These are phyloP conservation scores for Intubia oerlemansii DNA, from an alignment of 2,329 filamentous ascomycete genomes.

Conservation along the genomic window DNA sequence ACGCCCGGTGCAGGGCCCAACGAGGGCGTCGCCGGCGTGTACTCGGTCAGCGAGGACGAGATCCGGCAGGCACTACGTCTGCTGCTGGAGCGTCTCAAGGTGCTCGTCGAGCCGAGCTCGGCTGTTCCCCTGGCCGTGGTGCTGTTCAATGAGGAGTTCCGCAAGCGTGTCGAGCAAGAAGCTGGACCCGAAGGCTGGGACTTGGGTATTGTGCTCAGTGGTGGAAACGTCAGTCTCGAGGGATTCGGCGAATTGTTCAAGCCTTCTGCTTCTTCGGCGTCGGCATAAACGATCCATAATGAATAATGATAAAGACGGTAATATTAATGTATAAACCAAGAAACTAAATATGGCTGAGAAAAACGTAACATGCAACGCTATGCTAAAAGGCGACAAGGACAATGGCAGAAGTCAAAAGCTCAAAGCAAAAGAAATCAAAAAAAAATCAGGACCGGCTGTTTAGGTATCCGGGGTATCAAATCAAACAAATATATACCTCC, in stretches of 20 bases:
- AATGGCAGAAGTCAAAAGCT: too few species aligned
- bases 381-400: too few species aligned
- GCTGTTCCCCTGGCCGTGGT: constrained; percentile 69
- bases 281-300: too few species aligned
- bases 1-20: not conserved
- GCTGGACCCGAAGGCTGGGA: constrained; percentile 56
- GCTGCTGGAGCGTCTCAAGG: constrained; percentile 72
- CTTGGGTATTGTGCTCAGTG: constrained; percentile 36
- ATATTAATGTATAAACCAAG: not conserved
- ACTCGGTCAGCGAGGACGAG: constrained; percentile 59
- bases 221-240: constrained; percentile 37
- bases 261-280: too few species aligned
- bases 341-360: not conserved
- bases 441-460: too few species aligned
- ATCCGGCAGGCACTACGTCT: constrained; percentile 58
- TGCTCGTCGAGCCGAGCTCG: constrained; percentile 74
- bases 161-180: constrained; percentile 45
- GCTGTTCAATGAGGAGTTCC: constrained; percentile 71
- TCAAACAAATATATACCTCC: too few species aligned
- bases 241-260: constrained; percentile 29
- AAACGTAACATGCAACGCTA: too few species aligned
- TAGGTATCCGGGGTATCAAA: too few species aligned
- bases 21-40: constrained; percentile 46
- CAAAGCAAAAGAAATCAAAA: too few species aligned
- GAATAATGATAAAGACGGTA: not conserved